Conservation (phyloP, 2,329 filamentous ascomycete species). For the Nigrograna mackinnonii region DNA sequence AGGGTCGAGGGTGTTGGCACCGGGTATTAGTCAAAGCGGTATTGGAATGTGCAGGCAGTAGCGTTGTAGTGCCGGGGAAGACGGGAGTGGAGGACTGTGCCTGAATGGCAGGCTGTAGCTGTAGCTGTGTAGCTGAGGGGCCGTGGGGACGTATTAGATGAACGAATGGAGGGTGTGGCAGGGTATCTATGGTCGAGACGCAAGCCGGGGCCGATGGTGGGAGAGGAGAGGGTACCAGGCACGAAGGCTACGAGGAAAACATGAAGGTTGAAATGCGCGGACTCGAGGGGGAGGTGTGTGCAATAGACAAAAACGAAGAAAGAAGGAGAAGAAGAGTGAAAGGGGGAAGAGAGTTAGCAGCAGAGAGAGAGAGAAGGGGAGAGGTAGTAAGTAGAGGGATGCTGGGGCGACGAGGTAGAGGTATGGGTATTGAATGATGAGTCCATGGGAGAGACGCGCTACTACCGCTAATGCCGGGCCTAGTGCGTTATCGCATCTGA, state of each 20-base stretch:
- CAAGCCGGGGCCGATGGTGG: conserved; percentile 1
- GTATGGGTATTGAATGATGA: not conserved
- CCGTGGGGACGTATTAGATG: not conserved
- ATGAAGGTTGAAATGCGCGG: not conserved
- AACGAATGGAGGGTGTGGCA: conserved; percentile 12
- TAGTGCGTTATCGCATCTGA: too few species aligned
- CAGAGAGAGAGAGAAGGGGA: conserved; percentile 2
- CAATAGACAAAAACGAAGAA: not conserved
- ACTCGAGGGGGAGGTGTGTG: not conserved
- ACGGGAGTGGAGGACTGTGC: conserved; percentile 7
- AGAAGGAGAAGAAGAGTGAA: conserved; percentile 4
- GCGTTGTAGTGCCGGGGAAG: conserved; percentile 9
- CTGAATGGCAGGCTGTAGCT: conserved; percentile 12
- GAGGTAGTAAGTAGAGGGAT: not conserved
- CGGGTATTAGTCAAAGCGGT: conserved; percentile 7
- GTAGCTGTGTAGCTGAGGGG: not conserved
- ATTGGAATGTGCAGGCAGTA: conserved; percentile 12
- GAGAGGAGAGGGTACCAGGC: not conserved
- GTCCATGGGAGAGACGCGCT: not conserved
- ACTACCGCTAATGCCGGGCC: too few species aligned
- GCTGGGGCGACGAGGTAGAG: not conserved
- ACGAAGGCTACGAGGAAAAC: not conserved
- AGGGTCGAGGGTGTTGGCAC: not conserved
- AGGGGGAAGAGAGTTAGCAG: conserved; percentile 1
- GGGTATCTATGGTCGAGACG: not conserved